Evolutionary conservation across 768 basidiomycete genomes (phyloP).

Genomic region (Boletus subcaerulescens): DNA sequence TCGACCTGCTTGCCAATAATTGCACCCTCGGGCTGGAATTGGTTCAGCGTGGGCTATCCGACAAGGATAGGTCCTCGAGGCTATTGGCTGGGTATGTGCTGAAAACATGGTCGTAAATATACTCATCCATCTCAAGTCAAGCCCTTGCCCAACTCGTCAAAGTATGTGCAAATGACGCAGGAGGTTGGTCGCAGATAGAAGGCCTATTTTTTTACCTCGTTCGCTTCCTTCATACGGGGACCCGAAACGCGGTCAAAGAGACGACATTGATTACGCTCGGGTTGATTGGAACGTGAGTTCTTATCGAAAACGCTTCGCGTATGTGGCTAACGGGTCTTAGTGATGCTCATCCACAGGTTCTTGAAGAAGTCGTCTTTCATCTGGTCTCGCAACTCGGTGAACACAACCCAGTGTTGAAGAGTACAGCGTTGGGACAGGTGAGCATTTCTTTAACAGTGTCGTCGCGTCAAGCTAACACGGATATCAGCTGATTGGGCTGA

Average conservation of each 20-base stretch:
- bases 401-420: slow-evolving; percentile 65
- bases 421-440: slow-evolving; percentile 67
- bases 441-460: slow-evolving; percentile 5
- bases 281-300: slow-evolving; percentile 42
- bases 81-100: slow-evolving; percentile 63
- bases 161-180: slow-evolving; percentile 36
- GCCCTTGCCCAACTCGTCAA: slow-evolving; percentile 48
- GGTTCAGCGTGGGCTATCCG: slow-evolving; percentile 47
- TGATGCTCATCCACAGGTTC: slow-evolving; percentile 45
- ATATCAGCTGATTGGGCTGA: slow-evolving; percentile 54
- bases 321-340: slow-evolving; percentile 33
- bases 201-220: slow-evolving; percentile 45
- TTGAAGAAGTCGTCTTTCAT: slow-evolving; percentile 58
- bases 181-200: slow-evolving; percentile 36
- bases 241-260: slow-evolving; percentile 53
- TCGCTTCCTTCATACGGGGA: slow-evolving; percentile 42
- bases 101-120: background rate
- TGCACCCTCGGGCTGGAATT: slow-evolving; percentile 36
- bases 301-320: background rate
- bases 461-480: slow-evolving; percentile 1
- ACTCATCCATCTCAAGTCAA: slow-evolving; percentile 31
- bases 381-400: slow-evolving; percentile 67
- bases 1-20: slow-evolving; percentile 25
- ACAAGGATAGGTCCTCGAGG: slow-evolving; percentile 57
- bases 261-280: slow-evolving; percentile 63